Base-by-base conservation (phyloP, 2,329 filamentous ascomycete genomes). In the Colletotrichum caudatum region DNA sequence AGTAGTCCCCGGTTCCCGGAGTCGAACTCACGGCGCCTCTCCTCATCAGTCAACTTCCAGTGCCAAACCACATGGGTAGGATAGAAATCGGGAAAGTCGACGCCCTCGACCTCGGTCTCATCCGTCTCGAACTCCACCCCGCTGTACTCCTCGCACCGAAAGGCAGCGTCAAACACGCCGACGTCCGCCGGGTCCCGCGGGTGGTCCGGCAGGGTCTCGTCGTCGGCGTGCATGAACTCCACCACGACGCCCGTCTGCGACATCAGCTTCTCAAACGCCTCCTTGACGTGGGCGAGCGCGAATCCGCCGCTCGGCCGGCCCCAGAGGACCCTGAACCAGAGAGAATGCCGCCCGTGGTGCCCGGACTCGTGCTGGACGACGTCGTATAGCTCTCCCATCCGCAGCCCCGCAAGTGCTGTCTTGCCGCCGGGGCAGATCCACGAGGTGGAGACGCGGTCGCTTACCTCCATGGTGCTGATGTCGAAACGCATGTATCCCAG, bases 351-450 rank as follows among this genome's bases (percentile, higher is more conserved):
- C 20, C 69, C 69, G 39, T 72, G 69, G 26, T 72, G 65, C 5
- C 69, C 70, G 16, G 51, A 62, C 20, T 41, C 23, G 44, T 66
- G 37, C 37, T 71, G 70, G 20, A 71, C 73, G 2, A 72, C 23
- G 35, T 76, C 74, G 54, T 73, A 76, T 35, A 76, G 69, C 37
- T 67, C 41, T n/a, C 70, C 74, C 74, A 76, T 76, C 35, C 73
- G 74, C 41, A 75, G 44, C 8, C 72, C 74, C 4, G 5, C 20
- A 4, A 6, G 39, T n/a, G 48, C 14, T 1, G 39, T 20, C 3
- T 53, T 61, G 5, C 46, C 20, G 0, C 26, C 33, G 2, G 57
- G 59, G 23, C 41, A 56, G 39, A 60, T 16, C 26, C 46, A 44
- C 3, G 71, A 70, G 33, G 60, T 72, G 33, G 58, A 56, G 23